Evolutionary conservation across 139 green algal species (phyloP), one percentile per base, ranked within the genome.

Genomic region (Zygnema circumcarinatum): DNA sequence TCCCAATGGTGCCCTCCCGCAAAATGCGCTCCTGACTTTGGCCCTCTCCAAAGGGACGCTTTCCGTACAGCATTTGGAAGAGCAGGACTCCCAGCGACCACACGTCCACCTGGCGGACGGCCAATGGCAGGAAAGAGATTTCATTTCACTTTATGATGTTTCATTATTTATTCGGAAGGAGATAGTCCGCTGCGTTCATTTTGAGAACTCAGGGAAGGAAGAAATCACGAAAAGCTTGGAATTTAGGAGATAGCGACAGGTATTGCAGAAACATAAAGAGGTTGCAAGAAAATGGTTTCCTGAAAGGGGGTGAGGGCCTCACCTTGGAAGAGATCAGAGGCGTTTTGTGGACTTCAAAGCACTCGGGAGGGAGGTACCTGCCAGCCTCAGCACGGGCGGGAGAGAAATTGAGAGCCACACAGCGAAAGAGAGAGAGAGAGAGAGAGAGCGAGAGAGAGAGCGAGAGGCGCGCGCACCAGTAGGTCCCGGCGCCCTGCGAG

Each of bases 31-130:
- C 95, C 92, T 93, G 91, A 22, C 54, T 81, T 67, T 84, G 74
- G 2, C 90, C 86, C 79, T 93, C 85, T 2, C 86, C 95, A 87
- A 98, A 99, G 2, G 96, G 96, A 36, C 96, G 92, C 76, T 79
- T 90, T 35, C 96, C 96, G 86, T 94, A 98, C 85, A 99, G 92
- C 95, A 98, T 96, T 93, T 98, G 95, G 86, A 95, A 99, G 62
- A 98, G 89, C 54, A 99, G 97, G 47, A 99, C 94, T 20, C 96
- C 96, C 67, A 93, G 93, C 1, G 90, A 93, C 95, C 94, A 99
- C 56, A 98, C 95, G 84, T 98, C 96, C 80, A 98, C 84, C 84
- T 89, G 84, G n/a, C n/a, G n/a, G n/a, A n/a, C n/a, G n/a, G n/a
- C n/a, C n/a, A n/a, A n/a, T n/a, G n/a, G n/a, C 73, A 87, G 56